A percentile compares a stretch with the other conserved stretches of the same genome.
Evolutionary conservation across 768 basidiomycete species (phyloP).

Genomic region (Trametopsis cervina): DNA sequence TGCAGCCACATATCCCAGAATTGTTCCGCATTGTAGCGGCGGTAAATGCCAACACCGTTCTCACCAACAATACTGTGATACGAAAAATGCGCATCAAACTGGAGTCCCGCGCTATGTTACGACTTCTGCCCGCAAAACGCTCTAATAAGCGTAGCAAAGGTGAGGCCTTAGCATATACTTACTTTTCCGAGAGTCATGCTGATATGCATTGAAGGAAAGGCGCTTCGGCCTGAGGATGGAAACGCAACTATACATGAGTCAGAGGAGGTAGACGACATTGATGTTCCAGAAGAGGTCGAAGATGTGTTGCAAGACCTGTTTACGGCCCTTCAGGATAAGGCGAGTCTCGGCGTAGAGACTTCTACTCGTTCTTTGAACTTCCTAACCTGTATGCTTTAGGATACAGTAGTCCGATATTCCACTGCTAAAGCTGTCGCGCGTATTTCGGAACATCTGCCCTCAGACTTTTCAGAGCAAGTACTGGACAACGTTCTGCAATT

Average conservation of each 20-base stretch:
- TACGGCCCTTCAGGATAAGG: slow-evolving; percentile 72
- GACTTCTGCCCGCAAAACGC: slow-evolving; percentile 47
- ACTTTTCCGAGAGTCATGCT: not conserved
- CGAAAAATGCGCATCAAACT: slow-evolving; percentile 68
- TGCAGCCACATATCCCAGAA: slow-evolving; percentile 35
- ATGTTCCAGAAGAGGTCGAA: slow-evolving; percentile 79
- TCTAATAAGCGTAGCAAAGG: slow-evolving; percentile 35
- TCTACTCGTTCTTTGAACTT: not conserved
- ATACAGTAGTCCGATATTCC: slow-evolving; percentile 92
- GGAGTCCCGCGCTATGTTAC: slow-evolving; percentile 54
- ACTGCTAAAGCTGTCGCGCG: slow-evolving; percentile 89
- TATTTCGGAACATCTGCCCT: slow-evolving; percentile 73
- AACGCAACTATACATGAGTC: too few species aligned
- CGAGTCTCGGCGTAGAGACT: slow-evolving; percentile 27
- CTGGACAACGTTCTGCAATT: slow-evolving; percentile 68
- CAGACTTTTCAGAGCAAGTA: slow-evolving; percentile 73
- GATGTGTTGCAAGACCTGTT: slow-evolving; percentile 66
- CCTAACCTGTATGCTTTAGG: slow-evolving; percentile 39
- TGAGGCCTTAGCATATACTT: slow-evolving; percentile 17
- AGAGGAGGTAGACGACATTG: slow-evolving; percentile 36
- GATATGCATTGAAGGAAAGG: slow-evolving; percentile 14
- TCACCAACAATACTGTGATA: slow-evolving; percentile 55
- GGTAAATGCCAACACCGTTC: slow-evolving; percentile 33
- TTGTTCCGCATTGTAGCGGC: slow-evolving; percentile 40
- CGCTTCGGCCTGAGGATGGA: slow-evolving; percentile 16